Evolutionary conservation across 225 moss, liverwort and hornwort species (phyloP), one percentile per base, ranked within the genome.

Genomic region (Marchantia polymorpha): DNA sequence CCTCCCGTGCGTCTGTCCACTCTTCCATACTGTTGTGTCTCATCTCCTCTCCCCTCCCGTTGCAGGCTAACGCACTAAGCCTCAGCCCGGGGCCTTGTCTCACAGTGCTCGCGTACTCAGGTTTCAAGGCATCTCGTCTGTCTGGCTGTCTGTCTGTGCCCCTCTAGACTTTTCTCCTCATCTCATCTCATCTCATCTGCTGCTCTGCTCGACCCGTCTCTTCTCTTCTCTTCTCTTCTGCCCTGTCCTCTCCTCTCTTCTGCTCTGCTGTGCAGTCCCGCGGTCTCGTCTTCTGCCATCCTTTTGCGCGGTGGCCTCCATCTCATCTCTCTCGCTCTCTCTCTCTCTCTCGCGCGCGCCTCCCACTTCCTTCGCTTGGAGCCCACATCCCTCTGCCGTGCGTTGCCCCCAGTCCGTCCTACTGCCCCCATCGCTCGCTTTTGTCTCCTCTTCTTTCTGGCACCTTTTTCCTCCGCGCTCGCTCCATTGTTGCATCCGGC

Each of bases 381-480:
- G 52, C 26, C 25, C 49, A 53, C 39, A n/a, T 73, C 15, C 25
- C 52, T 49, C 52, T 53, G 52, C 73, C 52, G 52, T 19, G 52
- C 17, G 72, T 19, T 56, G 19, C 12, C 53, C 54, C 55, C 55
- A 20, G 30, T 56, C 16, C 16, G 74, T 75, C 15, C 30, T 72
- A 7, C 56, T 39, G 39, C 39, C 39, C 39, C 39, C 39, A 17
- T 29, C 26, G 23, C 74, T 54, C 54, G 14, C 53, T 55, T 74
- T 74, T 74, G 30, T 74, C 75, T 46, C n/a, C 63, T 48, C 59
- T 64, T 49, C 48, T 77, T 77, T 48, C 64, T 77, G 15, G 76
- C 76, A 77, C 64, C 61, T 63, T 77, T 76, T 63, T 64, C 46
- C 61, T 47, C 64, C 49, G 20, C 47, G 61, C 46, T 46, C 47